A percentile compares a stretch with the other conserved stretches of the same genome.
Conservation (phyloP, 225 moss, liverwort and hornwort genomes). For the Marchantia paleacea region DNA sequence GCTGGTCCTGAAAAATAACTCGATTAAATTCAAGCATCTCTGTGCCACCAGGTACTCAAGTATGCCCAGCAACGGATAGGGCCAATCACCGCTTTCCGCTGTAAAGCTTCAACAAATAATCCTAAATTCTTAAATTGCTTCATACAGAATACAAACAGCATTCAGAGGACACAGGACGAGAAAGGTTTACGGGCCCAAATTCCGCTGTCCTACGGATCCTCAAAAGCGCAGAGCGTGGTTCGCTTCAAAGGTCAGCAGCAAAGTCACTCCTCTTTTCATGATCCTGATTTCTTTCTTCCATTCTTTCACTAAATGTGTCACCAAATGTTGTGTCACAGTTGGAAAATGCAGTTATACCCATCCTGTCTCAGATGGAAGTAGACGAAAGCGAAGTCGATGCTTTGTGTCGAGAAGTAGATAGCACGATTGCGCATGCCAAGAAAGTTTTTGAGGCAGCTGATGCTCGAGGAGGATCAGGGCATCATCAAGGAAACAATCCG, state of each 20-base stretch:
- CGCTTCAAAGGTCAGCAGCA: constrained; percentile 29
- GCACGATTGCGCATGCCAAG: constrained; percentile 29
- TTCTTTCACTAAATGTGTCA: not conserved
- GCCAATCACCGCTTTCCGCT: not conserved
- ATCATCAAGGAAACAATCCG: not conserved
- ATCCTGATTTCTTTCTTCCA: not conserved
- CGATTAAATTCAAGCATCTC: constrained; percentile 24
- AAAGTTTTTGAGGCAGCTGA: constrained; percentile 31
- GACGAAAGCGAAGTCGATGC: constrained; percentile 37
- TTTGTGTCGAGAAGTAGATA: constrained; percentile 36
- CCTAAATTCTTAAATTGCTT: not conserved
- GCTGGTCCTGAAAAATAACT: constrained; percentile 20
- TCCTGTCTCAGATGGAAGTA: constrained; percentile 31
- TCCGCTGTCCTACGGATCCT: constrained; percentile 34
- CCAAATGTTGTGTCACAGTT: constrained; percentile 9
- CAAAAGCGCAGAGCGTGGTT: constrained; percentile 40
- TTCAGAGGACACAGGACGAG: constrained; percentile 30
- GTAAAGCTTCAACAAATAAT: not conserved
- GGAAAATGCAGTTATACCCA: constrained; percentile 24
- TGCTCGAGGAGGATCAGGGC: constrained; percentile 10
- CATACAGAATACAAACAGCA: constrained; percentile 37
- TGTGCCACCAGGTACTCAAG: constrained; percentile 38
- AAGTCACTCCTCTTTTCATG: not conserved
- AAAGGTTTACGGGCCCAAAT: constrained; percentile 22
- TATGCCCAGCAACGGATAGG: not conserved